Conservation (phyloP, 2,329 filamentous ascomycete species). For the Pseudopyrenochaeta lycopersici region DNA sequence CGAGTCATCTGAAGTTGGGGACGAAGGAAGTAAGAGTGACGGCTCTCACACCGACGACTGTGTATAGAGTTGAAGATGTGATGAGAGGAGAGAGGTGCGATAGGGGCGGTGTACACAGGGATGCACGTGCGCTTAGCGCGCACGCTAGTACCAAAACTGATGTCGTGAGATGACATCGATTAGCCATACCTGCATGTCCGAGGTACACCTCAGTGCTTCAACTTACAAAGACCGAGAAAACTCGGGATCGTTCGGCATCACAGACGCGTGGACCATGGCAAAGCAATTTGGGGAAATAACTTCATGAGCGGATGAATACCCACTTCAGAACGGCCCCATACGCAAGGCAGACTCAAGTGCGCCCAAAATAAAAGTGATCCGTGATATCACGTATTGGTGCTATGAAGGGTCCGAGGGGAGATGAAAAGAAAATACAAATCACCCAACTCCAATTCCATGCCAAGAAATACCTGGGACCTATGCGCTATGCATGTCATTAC, state of each 20-base stretch:
- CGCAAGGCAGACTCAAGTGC: conserved; percentile 25
- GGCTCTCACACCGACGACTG: conserved; percentile 42
- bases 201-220: conserved; percentile 11
- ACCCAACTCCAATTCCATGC: conserved; percentile 21
- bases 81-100: conserved; percentile 4
- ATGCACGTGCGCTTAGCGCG: conserved; percentile 1
- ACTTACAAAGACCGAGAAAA: conserved; percentile 2
- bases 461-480: conserved; percentile 22
- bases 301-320: conserved; percentile 1
- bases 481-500: conserved; percentile 20
- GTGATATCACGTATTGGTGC: conserved; percentile 7
- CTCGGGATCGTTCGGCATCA: conserved; percentile 2
- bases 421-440: conserved; percentile 1
- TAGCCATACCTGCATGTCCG: conserved; percentile 6
- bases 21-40: conserved; percentile 21
- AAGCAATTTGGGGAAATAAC: background rate
- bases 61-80: conserved; percentile 9
- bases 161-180: conserved; percentile 29
- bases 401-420: background rate
- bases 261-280: background rate
- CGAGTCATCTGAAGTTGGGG: conserved; percentile 5
- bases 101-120: conserved; percentile 30
- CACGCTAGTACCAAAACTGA: conserved; percentile 11
- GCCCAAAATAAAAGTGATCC: conserved; percentile 15
- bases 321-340: conserved; percentile 7